These are phyloP conservation scores for Calonectria ilicicola DNA, from an alignment of 2,329 filamentous ascomycete species.

Conservation along the genomic window DNA sequence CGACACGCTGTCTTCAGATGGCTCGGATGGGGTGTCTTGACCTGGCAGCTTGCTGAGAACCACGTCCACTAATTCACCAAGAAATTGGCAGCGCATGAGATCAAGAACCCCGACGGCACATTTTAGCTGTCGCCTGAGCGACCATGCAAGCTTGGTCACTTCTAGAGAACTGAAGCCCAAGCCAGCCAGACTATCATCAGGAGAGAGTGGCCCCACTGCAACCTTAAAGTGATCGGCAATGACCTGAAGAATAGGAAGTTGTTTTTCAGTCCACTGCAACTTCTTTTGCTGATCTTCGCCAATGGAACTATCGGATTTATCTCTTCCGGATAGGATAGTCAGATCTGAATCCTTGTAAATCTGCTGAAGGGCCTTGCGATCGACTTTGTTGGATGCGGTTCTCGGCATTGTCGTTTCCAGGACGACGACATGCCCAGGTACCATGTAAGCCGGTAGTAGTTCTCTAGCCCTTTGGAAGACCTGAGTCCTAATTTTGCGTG, in stretches of 20 bases:
- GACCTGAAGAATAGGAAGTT: neutral
- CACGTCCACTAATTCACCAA: neutral
- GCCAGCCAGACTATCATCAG: neutral
- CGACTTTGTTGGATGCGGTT: neutral
- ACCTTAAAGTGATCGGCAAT: neutral
- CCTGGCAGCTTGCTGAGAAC: neutral
- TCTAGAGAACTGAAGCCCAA: neutral
- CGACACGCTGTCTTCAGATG: too few relatives aligned
- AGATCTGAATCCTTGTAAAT: neutral
- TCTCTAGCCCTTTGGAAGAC: neutral
- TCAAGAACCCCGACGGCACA: neutral
- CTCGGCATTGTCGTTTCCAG: neutral
- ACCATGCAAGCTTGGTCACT: neutral
- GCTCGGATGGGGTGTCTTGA: neutral
- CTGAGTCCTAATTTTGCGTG: neutral
- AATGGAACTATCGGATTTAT: neutral
- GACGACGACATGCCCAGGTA: neutral
- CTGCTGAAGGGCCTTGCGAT: neutral
- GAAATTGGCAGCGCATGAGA: neutral
- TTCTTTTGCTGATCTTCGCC: neutral
- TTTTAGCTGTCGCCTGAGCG: neutral
- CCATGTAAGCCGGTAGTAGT: neutral
- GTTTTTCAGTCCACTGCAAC: neutral
- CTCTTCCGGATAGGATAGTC: neutral
- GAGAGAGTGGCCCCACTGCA: neutral